phyloP scores from a whole-genome alignment of 2,329 filamentous ascomycete genomes.

The Colletotrichum filicis region DNA sequence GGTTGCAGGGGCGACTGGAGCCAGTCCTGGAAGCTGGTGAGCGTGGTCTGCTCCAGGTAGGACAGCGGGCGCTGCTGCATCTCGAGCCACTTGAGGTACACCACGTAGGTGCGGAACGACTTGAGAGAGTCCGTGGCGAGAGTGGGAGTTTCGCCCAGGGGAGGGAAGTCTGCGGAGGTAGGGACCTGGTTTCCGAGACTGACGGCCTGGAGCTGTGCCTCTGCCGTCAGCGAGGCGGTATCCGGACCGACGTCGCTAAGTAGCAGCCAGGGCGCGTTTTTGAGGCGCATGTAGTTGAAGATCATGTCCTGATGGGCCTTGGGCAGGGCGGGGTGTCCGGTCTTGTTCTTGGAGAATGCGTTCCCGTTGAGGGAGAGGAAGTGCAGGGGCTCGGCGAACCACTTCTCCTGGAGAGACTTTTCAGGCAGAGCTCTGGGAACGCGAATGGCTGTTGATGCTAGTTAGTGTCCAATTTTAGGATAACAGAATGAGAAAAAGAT shows the following conservation, averaged over 20 bases:
- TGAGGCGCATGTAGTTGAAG: slow-evolving; percentile 72
- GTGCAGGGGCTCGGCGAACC: slow-evolving; percentile 76
- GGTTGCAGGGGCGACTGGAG: slow-evolving; percentile 95
- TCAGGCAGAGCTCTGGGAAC: slow-evolving; percentile 70
- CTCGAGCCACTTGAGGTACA: slow-evolving; percentile 88
- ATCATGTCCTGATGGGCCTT: slow-evolving; percentile 71
- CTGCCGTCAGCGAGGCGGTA: slow-evolving; percentile 23
- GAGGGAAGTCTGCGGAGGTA: slow-evolving; percentile 71
- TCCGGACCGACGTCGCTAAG: slow-evolving; percentile 70
- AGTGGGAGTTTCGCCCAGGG: slow-evolving; percentile 70
- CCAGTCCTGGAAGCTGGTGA: slow-evolving; percentile 85
- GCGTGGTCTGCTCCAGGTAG: slow-evolving; percentile 60
- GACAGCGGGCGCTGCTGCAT: slow-evolving; percentile 76
- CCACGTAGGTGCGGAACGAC: slow-evolving; percentile 62
- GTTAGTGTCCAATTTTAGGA: neutral
- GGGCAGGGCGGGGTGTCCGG: slow-evolving; percentile 70
- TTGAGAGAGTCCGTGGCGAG: slow-evolving; percentile 37
- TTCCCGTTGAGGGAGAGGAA: slow-evolving; percentile 66
- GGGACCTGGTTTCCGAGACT: slow-evolving; percentile 42
- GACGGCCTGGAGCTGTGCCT: slow-evolving; percentile 31
- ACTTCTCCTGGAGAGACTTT: slow-evolving; percentile 70
- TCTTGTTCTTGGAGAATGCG: slow-evolving; percentile 69
- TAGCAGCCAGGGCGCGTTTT: slow-evolving; percentile 70
- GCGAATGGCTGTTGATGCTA: slow-evolving; percentile 57
- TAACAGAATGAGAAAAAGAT: neutral